Percentiles rank a stretch among this genome's conserved stretches.
Evolutionary conservation across 306 rosid genomes (phyloP).

Genomic region (Castanospermum australe): DNA sequence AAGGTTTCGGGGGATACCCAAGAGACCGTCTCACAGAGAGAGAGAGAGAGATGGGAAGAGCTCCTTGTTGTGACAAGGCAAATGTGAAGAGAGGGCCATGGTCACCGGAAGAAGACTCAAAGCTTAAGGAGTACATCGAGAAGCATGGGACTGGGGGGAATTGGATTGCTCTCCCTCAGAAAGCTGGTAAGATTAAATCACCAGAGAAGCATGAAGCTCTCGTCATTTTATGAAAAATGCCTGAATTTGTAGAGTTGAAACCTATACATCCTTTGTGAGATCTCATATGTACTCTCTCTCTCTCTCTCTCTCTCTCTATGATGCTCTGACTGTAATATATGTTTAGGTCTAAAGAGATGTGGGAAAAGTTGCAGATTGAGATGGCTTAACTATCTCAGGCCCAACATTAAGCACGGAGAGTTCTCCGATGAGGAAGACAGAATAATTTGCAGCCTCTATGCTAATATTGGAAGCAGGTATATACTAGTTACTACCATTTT

Average conservation of each 20-base stretch:
- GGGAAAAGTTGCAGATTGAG: conserved; percentile 96
- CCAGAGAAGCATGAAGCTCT: background rate
- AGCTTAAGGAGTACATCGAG: conserved; percentile 74
- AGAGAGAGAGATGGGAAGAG: conserved; percentile 77
- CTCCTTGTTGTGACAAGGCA: conserved; percentile 98
- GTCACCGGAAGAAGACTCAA: conserved; percentile 95
- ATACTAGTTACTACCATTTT: background rate
- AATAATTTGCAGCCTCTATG: conserved; percentile 74
- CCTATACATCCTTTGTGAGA: background rate
- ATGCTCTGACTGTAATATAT: background rate
- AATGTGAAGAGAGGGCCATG: conserved; percentile 97
- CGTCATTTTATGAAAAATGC: background rate
- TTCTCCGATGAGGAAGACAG: conserved; percentile 95
- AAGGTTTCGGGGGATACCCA: conserved; percentile 15
- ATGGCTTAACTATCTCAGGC: conserved; percentile 95
- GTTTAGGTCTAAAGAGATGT: conserved; percentile 78
- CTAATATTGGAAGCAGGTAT: conserved; percentile 96
- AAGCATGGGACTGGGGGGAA: conserved; percentile 90
- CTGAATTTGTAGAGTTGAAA: background rate
- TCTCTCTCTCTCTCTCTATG: background rate
- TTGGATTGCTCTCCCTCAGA: conserved; percentile 95
- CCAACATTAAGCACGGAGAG: conserved; percentile 91
- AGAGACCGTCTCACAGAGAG: conserved; percentile 6
- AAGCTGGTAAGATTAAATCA: conserved; percentile 67
- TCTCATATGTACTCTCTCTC: background rate